Percentiles rank a stretch among this genome's conserved stretches.
phyloP scores from a whole-genome alignment of 2,329 filamentous ascomycete genomes.

The Aspergillus ibericus region DNA sequence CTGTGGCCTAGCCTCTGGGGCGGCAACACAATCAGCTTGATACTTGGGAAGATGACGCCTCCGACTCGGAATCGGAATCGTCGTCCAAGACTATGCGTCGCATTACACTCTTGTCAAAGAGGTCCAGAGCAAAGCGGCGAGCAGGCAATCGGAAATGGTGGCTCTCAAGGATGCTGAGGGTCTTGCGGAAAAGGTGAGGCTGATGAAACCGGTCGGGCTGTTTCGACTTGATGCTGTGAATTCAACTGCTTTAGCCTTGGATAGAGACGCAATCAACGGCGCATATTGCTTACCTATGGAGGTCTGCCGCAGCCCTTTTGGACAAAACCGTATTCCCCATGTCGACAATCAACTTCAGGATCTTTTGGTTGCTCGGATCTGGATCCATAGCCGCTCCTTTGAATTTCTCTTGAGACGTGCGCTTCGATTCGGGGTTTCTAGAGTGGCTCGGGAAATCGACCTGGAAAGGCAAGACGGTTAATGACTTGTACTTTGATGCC shows the following conservation, averaged over 20 bases:
- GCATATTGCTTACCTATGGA: slow-evolving; percentile 56
- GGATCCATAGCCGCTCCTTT: slow-evolving; percentile 61
- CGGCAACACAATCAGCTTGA: slow-evolving; percentile 14
- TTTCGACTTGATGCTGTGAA: slow-evolving; percentile 69
- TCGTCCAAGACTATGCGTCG: slow-evolving; percentile 80
- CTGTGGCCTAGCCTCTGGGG: not conserved
- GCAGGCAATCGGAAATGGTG: slow-evolving; percentile 88
- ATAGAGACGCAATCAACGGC: too few species aligned
- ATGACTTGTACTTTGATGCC: not conserved
- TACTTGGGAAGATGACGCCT: slow-evolving; percentile 30
- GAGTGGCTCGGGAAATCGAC: slow-evolving; percentile 40
- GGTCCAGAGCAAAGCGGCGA: slow-evolving; percentile 84
- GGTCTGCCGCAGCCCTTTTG: slow-evolving; percentile 79
- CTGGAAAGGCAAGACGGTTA: slow-evolving; percentile 18
- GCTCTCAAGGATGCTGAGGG: slow-evolving; percentile 79
- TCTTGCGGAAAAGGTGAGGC: slow-evolving; percentile 76
- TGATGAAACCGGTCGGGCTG: slow-evolving; percentile 74
- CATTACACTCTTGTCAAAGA: slow-evolving; percentile 90
- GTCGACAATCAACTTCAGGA: slow-evolving; percentile 81
- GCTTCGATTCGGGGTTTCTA: slow-evolving; percentile 46
- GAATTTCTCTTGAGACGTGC: slow-evolving; percentile 44
- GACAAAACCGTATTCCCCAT: slow-evolving; percentile 91
- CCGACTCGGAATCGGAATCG: slow-evolving; percentile 49
- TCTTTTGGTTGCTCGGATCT: slow-evolving; percentile 67
- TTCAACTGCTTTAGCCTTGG: slow-evolving; percentile 14